Percentiles rank a stretch among this genome's conserved stretches.
Conservation (phyloP, 2,329 filamentous ascomycete species). For the Colletotrichum coccodes region DNA sequence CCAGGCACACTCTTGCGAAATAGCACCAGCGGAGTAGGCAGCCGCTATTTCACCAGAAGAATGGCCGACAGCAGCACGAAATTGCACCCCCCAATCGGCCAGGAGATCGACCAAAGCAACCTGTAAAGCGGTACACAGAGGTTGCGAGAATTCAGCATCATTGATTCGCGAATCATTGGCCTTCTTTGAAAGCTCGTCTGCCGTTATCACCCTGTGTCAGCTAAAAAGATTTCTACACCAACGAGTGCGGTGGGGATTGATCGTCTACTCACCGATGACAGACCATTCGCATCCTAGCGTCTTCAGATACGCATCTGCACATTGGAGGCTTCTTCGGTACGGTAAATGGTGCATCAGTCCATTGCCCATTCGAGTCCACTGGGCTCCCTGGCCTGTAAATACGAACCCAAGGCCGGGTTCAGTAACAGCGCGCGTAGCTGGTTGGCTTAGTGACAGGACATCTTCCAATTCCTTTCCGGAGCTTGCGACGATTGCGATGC, state of each 20-base stretch:
- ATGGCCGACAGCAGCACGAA: constrained; percentile 45
- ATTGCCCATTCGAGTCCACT: constrained; percentile 35
- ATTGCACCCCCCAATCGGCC: constrained; percentile 38
- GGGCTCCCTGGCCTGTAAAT: constrained; percentile 41
- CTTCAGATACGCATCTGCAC: constrained; percentile 43
- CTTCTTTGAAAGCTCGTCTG: constrained; percentile 33
- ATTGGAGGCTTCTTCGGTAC: constrained; percentile 52
- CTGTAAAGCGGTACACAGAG: constrained; percentile 54
- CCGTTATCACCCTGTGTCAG: constrained; percentile 42
- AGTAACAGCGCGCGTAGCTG: not conserved
- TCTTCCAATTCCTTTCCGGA: not conserved
- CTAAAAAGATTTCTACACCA: not conserved
- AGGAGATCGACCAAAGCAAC: constrained; percentile 50
- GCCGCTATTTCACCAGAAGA: constrained; percentile 51
- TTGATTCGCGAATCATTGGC: constrained; percentile 27
- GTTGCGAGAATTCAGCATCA: constrained; percentile 41
- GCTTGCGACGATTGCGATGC: constrained; percentile 4
- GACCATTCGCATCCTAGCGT: constrained; percentile 44
- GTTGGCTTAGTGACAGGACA: not conserved
- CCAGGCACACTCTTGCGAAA: constrained; percentile 51
- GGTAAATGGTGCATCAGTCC: constrained; percentile 42
- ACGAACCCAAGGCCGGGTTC: constrained; percentile 39
- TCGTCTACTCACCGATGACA: constrained; percentile 39
- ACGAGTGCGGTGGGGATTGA: not conserved
- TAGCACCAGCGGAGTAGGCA: constrained; percentile 50